Evolutionary conservation across 768 basidiomycete genomes (phyloP), one percentile per base, ranked within the genome.

Genomic region (Termitomyces sp.): DNA sequence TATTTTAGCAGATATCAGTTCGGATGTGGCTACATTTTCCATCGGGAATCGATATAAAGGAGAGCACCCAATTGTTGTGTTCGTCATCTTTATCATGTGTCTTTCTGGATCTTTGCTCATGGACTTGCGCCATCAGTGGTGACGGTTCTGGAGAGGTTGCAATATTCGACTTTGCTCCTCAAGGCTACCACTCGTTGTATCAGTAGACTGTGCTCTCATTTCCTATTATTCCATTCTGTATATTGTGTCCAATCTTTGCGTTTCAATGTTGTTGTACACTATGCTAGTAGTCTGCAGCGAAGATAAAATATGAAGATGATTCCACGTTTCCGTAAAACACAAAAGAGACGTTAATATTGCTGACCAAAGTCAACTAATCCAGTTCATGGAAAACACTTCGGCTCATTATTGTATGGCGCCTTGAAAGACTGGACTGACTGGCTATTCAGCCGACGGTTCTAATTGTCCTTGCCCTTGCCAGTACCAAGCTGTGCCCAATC

Each of bases 61-160:
- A 3, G 83, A 88, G 61, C 70, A 80, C 55, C 73, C 79, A 6
- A 71, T 90, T 1, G 70, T 90, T 54, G 77, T 87, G 87, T 89
- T 67, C 61, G 77, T 76, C 60, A 19, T 45, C 40, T 44, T 52
- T 30, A 14, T 27, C 25, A 44, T 37, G 7, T 45, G 50, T 39
- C 39, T 27, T 42, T 17, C 21, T 35, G 37, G 42, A 19, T 42
- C 9, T 37, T 21, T 58, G 39, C 14, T 46, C 16, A 52, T 28
- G 28, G 35, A 37, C 35, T 37, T 59, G 43, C 10, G 30, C 19
- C 27, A 11, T 44, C 27, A 82, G 81, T 16, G 81, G 81, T 5
- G 80, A 82, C 63, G 74, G 71, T 19, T 70, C 74, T 42, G 81
- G 81, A 21, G 76, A 75, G 37, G 68, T 82, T 50, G 73, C 72